These are phyloP conservation scores for Chlamydomonas sp. DNA, from an alignment of 139 green algal species.

Conservation along the genomic window DNA sequence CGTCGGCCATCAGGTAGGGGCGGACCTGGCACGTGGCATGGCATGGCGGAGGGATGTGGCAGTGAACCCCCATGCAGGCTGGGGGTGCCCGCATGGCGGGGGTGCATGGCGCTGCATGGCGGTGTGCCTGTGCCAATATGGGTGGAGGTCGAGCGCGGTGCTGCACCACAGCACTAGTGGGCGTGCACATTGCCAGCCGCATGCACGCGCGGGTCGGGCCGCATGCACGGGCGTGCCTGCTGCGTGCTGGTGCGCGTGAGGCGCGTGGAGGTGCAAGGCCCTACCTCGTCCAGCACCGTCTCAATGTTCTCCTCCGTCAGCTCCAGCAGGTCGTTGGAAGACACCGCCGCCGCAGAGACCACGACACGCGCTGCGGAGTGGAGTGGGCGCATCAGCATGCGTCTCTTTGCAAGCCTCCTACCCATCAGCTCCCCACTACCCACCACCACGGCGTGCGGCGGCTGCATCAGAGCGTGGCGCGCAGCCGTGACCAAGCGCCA, in stretches of 20 bases:
- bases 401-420: too few relatives aligned
- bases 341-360: too few relatives aligned
- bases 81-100: background rate
- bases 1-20: slow-evolving; percentile 97
- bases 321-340: slow-evolving; percentile 47
- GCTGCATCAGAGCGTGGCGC: too few relatives aligned
- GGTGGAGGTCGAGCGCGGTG: background rate
- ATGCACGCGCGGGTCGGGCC: background rate
- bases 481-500: too few relatives aligned
- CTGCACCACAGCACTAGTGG: background rate
- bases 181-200: background rate
- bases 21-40: too few relatives aligned
- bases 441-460: too few relatives aligned
- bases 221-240: too few relatives aligned
- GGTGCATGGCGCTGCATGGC: background rate
- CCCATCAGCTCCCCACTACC: too few relatives aligned
- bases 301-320: slow-evolving; percentile 98
- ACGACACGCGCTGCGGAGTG: too few relatives aligned
- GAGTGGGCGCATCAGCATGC: too few relatives aligned
- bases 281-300: slow-evolving; percentile 94
- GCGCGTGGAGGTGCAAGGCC: too few relatives aligned
- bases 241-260: too few relatives aligned
- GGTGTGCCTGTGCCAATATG: background rate
- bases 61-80: background rate
- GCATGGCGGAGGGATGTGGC: background rate